Base-by-base conservation (phyloP, 495 filamentous ascomycete species). In the Chlorociboria aeruginascens region DNA sequence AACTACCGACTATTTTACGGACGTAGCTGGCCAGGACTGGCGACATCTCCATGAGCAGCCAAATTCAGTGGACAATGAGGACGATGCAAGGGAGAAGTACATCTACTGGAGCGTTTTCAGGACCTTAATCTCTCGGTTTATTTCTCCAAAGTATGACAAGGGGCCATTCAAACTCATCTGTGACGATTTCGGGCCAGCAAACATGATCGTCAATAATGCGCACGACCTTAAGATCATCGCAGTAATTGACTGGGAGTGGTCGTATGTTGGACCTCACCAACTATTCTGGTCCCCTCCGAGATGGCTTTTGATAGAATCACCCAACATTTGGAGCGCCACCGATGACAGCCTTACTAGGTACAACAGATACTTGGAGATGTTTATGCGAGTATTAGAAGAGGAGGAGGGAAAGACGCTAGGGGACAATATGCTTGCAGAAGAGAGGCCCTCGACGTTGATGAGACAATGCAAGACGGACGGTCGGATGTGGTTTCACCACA, bases 231-330 rank as follows among this genome's bases (percentile, higher is more conserved):
- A 63, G 17, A 47, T 67, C 41, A 50, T 64, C 36, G 61, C 59
- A 33, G 52, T 67, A 6, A 45, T 67, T 1, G 64, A 64, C 42
- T 54, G 63, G 1, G 64, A 66, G 45, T 67, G 58, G 60, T 54
- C 53, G 14, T 67, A 67, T 38, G 52, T 54, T 12, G 63, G 63
- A 33, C 63, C 64, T 1, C 58, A 61, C 28, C 60, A 67, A 48
- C 40, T 67, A 12, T 59, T 63, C 50, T 58, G 45, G 12, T 61
- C 61, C 7, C 61, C 58, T 11, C 63, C 61, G 10, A 64, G 56
- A 59, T 67, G 61, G 63, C 32, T 52, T 20, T 35, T 52, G 28
- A 29, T 38, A 29, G 49, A 49, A 25, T 1, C n/a, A 30, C 45
- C 29, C 12, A 39, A 52, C 30, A 3, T 8, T 8, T 40, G 31